phyloP scores from a whole-genome alignment of 192 early-diverging fungal species.

The Dimargaris cristalligena region DNA sequence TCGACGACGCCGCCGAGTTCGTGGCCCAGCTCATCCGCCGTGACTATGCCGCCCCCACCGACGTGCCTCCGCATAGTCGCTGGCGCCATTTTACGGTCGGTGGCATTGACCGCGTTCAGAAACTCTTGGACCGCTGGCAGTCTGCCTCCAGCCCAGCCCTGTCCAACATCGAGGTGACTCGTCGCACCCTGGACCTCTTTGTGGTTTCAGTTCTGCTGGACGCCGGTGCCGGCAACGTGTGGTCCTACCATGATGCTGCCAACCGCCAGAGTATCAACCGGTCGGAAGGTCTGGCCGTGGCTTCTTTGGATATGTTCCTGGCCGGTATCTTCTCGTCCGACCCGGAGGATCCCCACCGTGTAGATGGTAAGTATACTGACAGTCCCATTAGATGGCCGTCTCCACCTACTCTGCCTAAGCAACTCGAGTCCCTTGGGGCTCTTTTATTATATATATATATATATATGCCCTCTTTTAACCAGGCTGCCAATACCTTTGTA shows the following conservation, averaged over 20 bases:
- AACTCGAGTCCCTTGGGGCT: too few species aligned
- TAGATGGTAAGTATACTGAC: constrained; percentile 39
- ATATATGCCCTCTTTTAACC: too few species aligned
- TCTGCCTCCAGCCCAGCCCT: constrained; percentile 13
- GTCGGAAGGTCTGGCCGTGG: constrained; percentile 77
- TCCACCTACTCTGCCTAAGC: too few species aligned
- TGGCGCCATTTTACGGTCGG: constrained; percentile 69
- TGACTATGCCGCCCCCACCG: constrained; percentile 41
- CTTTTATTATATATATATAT: too few species aligned
- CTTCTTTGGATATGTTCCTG: constrained; percentile 70
- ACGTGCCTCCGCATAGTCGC: constrained; percentile 75
- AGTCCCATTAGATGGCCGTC: too few species aligned
- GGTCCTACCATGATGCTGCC: constrained; percentile 47
- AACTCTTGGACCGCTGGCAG: constrained; percentile 24
- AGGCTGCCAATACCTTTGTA: too few species aligned
- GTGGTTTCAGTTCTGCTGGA: constrained; percentile 83
- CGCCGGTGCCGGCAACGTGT: constrained; percentile 74
- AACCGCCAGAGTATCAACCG: constrained; percentile 33
- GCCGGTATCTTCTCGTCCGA: constrained; percentile 55
- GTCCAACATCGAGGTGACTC: constrained; percentile 30
- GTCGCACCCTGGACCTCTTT: constrained; percentile 67
- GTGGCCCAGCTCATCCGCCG: constrained; percentile 50
- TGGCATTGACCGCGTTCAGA: constrained; percentile 24
- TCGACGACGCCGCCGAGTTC: constrained; percentile 45
- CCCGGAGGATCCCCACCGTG: constrained; percentile 36